Conservation (phyloP, 768 basidiomycete genomes). For the Auricularia auricula-judae region DNA sequence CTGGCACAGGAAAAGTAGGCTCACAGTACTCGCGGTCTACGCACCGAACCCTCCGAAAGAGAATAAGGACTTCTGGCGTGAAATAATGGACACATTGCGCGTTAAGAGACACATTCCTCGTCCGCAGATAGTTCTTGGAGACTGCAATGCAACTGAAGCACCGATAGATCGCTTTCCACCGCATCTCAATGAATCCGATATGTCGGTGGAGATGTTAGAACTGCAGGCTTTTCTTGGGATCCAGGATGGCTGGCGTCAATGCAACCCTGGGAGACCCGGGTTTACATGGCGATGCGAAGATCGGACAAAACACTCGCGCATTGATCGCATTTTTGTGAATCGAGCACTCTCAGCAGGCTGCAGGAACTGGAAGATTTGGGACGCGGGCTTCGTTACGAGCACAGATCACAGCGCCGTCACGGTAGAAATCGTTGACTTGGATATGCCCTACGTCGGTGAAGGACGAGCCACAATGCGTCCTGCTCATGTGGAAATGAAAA, state of each 20-base stretch:
- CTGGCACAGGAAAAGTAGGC: not conserved
- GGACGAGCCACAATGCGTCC: not conserved
- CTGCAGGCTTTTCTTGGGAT: not conserved
- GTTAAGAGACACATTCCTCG: not conserved
- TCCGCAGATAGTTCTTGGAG: conserved; percentile 11
- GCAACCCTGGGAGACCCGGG: not conserved
- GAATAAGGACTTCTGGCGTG: not conserved
- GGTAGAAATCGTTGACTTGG: not conserved
- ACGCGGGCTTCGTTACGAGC: not conserved
- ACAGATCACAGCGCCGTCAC: not conserved
- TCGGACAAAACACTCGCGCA: not conserved
- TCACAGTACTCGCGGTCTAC: not conserved
- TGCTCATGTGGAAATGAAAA: not conserved
- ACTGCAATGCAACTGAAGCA: conserved; percentile 14
- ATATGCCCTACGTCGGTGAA: not conserved
- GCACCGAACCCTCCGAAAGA: not conserved
- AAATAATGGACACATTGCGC: not conserved
- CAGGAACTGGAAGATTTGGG: not conserved
- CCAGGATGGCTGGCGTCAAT: not conserved
- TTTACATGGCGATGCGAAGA: not conserved
- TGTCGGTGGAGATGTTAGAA: not conserved
- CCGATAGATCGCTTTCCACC: conserved; percentile 10
- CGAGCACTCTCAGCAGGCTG: not conserved
- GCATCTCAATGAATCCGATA: not conserved
- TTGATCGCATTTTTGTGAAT: not conserved